Conservation (phyloP, 129 eudicot genomes). For the Smallanthus sonchifolius region DNA sequence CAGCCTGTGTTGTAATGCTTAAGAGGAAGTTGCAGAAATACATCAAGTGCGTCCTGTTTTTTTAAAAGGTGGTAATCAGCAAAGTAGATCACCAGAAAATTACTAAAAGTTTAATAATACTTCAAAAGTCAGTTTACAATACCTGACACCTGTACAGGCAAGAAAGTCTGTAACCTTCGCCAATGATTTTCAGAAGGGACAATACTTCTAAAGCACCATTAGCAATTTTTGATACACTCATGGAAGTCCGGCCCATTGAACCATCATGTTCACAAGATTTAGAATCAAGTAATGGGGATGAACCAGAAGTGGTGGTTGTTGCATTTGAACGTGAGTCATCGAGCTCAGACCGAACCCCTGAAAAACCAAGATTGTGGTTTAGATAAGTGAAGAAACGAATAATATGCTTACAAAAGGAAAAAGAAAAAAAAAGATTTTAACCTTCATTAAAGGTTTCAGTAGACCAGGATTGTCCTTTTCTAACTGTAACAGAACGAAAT, state of each 20-base stretch:
- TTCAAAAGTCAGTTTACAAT: conserved; percentile 23
- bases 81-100: background rate
- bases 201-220: conserved; percentile 70
- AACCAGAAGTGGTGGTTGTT: conserved; percentile 36
- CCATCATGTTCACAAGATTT: conserved; percentile 62
- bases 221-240: conserved; percentile 44
- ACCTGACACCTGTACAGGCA: conserved; percentile 89
- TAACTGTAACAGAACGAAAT: conserved; percentile 69
- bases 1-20: conserved; percentile 92
- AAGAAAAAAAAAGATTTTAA: conserved; percentile 14
- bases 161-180: conserved; percentile 91
- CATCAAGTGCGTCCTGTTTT: conserved; percentile 83
- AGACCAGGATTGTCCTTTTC: conserved; percentile 66
- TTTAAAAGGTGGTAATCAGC: conserved; percentile 10
- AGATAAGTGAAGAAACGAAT: conserved; percentile 1
- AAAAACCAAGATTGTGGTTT: conserved; percentile 4
- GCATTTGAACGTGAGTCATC: conserved; percentile 60
- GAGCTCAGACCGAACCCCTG: conserved; percentile 54
- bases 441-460: conserved; percentile 72
- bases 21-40: conserved; percentile 73
- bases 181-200: conserved; percentile 59
- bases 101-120: background rate
- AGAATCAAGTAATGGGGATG: conserved; percentile 58
- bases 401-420: background rate
- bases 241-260: conserved; percentile 26